Percentiles rank a stretch among this genome's conserved stretches.
Conservation (phyloP, 441 rosid species). For the Flueggea neowawraea region DNA sequence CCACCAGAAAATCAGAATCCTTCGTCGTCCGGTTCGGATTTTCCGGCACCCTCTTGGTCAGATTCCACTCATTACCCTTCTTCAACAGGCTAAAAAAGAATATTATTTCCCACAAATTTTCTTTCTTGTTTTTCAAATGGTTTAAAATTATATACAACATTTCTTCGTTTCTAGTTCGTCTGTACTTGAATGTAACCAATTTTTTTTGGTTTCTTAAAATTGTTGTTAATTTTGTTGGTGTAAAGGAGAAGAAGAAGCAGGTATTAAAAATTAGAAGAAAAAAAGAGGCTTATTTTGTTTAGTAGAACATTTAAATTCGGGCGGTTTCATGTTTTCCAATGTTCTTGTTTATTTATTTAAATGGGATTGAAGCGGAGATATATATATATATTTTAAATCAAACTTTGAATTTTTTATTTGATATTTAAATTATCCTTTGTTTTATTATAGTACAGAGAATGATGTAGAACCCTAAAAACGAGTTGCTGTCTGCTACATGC, state of each 20-base stretch:
- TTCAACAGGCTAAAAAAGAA: constrained; percentile 24
- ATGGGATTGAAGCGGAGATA: no score
- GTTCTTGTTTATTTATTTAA: no score
- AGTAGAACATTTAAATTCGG: no score
- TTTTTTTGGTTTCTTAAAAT: neutral
- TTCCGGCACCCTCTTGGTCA: constrained; percentile 36
- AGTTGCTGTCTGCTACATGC: no score
- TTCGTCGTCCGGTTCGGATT: constrained; percentile 23
- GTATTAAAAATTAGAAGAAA: neutral
- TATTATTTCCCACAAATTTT: neutral
- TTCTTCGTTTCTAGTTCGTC: neutral
- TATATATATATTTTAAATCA: no score
- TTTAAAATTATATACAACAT: neutral
- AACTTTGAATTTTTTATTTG: no score
- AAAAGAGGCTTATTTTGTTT: neutral
- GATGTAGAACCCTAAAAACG: no score
- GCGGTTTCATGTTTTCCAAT: no score
- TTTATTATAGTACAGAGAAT: no score
- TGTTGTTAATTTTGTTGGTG: constrained; percentile 1
- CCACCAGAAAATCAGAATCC: constrained; percentile 26
- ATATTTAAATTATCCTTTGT: no score
- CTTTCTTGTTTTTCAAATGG: neutral
- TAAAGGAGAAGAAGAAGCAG: neutral
- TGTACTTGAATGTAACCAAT: constrained; percentile 11
- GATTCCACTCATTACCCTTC: constrained; percentile 41